phyloP scores from a whole-genome alignment of 2,329 filamentous ascomycete species.

The Colletotrichum cereale region DNA sequence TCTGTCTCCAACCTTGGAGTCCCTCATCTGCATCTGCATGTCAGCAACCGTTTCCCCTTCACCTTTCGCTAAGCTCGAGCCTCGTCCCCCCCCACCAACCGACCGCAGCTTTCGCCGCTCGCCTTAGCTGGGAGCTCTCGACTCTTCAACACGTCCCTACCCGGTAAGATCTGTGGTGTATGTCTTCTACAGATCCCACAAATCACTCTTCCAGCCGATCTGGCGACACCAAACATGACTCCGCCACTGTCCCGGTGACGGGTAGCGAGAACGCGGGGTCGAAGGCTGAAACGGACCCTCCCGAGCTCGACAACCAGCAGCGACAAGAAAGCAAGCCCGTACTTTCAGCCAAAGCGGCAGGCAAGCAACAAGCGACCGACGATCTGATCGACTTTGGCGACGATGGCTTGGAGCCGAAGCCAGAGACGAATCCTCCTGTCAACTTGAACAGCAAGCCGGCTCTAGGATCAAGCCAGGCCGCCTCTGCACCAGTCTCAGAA shows the following conservation, averaged over 20 bases:
- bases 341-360: conserved; percentile 30
- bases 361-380: conserved; percentile 33
- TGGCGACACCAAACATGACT: conserved; percentile 35
- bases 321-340: conserved; percentile 3
- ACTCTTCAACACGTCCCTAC: not conserved
- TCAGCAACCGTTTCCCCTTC: conserved; percentile 30
- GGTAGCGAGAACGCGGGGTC: conserved; percentile 39
- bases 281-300: conserved; percentile 34
- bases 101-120: conserved; percentile 15
- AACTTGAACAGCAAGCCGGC: not conserved
- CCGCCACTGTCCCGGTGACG: conserved; percentile 41
- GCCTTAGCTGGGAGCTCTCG: conserved; percentile 21
- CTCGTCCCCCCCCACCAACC: conserved; percentile 20
- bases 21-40: conserved; percentile 5
- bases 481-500: not conserved
- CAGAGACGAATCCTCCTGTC: not conserved
- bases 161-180: conserved; percentile 35
- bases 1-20: not conserved
- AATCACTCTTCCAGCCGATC: conserved; percentile 27
- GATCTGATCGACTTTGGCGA: conserved; percentile 41
- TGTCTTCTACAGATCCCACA: conserved; percentile 40
- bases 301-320: conserved; percentile 16
- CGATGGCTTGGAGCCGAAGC: not conserved
- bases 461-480: conserved; percentile 18
- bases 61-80: conserved; percentile 33